These are phyloP conservation scores for Ganoderma resinaceum DNA, from an alignment of 1,284 basidiomycete species.

Conservation along the genomic window DNA sequence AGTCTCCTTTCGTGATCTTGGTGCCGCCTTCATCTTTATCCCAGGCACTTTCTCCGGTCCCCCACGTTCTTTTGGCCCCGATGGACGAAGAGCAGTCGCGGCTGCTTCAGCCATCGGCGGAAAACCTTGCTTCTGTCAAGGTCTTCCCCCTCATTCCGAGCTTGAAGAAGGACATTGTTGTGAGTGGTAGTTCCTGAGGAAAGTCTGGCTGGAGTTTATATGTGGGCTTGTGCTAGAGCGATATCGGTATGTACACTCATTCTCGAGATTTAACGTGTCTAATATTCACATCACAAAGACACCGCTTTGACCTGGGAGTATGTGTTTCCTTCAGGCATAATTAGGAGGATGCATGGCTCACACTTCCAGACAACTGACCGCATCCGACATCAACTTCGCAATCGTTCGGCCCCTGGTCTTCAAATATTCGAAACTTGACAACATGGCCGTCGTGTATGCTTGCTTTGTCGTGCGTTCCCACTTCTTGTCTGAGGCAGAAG, in stretches of 20 bases:
- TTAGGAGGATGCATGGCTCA: background rate
- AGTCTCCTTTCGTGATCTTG: background rate
- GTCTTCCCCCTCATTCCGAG: constrained; percentile 80
- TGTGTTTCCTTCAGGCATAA: constrained; percentile 13
- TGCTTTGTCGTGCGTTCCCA: constrained; percentile 74
- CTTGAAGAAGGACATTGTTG: constrained; percentile 72
- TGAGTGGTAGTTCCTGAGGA: constrained; percentile 44
- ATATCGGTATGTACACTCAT: constrained; percentile 41
- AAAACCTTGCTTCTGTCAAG: constrained; percentile 63
- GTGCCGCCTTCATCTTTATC: background rate
- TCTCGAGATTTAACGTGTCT: constrained; percentile 2
- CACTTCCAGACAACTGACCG: constrained; percentile 69
- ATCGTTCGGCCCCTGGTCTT: constrained; percentile 82
- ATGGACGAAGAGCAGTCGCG: constrained; percentile 41
- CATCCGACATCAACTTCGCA: constrained; percentile 86
- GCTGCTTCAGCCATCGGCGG: constrained; percentile 63
- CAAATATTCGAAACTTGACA: constrained; percentile 79
- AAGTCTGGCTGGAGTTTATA: background rate
- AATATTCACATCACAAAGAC: constrained; percentile 54
- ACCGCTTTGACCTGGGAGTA: constrained; percentile 84
- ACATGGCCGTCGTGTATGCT: constrained; percentile 76
- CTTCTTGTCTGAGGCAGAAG: constrained; percentile 58
- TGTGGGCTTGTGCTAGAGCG: constrained; percentile 50
- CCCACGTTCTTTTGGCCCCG: background rate
- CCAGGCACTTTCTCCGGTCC: background rate